phyloP scores from a whole-genome alignment of 148 eudicot species.

The Polygonum maritimum region DNA sequence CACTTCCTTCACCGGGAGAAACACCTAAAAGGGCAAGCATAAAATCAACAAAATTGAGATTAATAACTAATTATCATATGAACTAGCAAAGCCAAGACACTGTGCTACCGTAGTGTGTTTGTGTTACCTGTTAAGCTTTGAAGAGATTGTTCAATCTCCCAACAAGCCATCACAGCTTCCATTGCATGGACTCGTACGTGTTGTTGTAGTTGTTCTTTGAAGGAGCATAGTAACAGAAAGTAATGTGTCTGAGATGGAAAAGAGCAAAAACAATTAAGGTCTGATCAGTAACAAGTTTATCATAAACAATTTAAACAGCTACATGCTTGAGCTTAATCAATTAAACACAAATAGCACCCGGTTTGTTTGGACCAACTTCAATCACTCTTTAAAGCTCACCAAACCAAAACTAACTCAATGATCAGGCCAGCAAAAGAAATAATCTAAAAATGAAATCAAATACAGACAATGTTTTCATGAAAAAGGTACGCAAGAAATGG shows the following conservation, averaged over 20 bases:
- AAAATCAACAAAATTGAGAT: neutral
- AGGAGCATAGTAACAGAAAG: slow-evolving; percentile 76
- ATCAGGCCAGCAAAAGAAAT: neutral
- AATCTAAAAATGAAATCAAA: neutral
- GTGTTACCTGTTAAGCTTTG: slow-evolving; percentile 82
- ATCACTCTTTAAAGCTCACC: neutral
- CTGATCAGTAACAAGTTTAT: neutral
- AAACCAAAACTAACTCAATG: neutral
- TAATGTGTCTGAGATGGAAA: slow-evolving; percentile 55
- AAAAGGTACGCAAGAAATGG: neutral
- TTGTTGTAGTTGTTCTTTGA: slow-evolving; percentile 87
- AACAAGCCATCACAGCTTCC: slow-evolving; percentile 99
- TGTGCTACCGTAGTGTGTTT: neutral
- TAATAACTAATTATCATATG: neutral
- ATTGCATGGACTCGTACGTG: slow-evolving; percentile 97
- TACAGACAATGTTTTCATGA: neutral
- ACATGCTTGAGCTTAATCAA: neutral
- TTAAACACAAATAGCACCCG: neutral
- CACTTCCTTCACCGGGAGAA: slow-evolving; percentile 84
- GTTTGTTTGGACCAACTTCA: neutral
- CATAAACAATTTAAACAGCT: too few relatives aligned
- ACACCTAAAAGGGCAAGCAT: slow-evolving; percentile 37
- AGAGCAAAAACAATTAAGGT: neutral
- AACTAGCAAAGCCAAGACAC: neutral
- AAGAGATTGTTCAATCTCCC: slow-evolving; percentile 94